These are phyloP conservation scores for Aspergillus aculeatinus DNA, from an alignment of 2,329 filamentous ascomycete species.

Conservation along the genomic window DNA sequence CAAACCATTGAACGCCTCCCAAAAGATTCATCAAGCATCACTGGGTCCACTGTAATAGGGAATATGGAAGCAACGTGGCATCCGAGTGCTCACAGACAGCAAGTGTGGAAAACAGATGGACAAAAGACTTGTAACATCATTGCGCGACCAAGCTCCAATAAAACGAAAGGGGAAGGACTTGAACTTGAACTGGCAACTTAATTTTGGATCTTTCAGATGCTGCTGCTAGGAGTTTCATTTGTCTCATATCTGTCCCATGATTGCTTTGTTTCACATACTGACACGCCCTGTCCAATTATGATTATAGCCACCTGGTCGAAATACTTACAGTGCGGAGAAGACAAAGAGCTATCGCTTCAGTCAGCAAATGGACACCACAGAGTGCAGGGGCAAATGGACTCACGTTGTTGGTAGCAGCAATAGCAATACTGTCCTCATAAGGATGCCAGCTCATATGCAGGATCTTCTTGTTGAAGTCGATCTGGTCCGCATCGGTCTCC, in stretches of 20 bases:
- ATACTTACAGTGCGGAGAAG: conserved; percentile 67
- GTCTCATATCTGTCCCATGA: conserved; percentile 16
- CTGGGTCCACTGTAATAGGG: conserved; percentile 8
- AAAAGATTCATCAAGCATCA: conserved; percentile 20
- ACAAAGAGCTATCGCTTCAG: conserved; percentile 63
- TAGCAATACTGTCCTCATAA: conserved; percentile 98
- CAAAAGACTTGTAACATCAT: conserved; percentile 4
- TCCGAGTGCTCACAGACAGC: conserved; percentile 9
- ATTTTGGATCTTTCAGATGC: conserved; percentile 24
- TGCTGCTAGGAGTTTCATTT: conserved; percentile 25
- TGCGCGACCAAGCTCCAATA: conserved; percentile 21
- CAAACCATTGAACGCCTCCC: conserved; percentile 29
- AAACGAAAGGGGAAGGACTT: conserved; percentile 12
- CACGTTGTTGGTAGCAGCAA: conserved; percentile 98
- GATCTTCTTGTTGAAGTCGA: conserved; percentile 99
- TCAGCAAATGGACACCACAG: not conserved
- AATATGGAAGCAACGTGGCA: conserved; percentile 9
- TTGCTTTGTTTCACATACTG: conserved; percentile 16
- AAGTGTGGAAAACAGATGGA: conserved; percentile 14
- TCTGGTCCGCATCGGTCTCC: conserved; percentile 98
- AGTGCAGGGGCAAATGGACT: conserved; percentile 46
- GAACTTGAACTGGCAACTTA: conserved; percentile 25
- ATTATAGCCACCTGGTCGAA: conserved; percentile 20
- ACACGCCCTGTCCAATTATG: conserved; percentile 26
- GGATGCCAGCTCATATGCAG: conserved; percentile 99